phyloP scores from a whole-genome alignment of 306 rosid genomes.

The Inga leiocalycina region DNA sequence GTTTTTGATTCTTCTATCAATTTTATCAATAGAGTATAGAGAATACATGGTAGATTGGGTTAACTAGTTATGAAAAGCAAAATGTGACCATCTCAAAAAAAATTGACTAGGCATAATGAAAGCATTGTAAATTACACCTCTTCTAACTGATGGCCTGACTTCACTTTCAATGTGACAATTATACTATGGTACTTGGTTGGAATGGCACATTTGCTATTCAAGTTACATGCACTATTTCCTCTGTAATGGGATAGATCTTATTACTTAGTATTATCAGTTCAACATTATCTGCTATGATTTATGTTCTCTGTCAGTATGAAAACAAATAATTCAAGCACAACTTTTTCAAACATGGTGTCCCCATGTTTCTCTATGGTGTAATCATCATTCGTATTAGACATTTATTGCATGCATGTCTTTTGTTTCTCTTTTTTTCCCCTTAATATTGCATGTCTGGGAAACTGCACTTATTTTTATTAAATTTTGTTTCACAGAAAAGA shows the following conservation, averaged over 20 bases:
- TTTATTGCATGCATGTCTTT: neutral
- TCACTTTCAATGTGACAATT: neutral
- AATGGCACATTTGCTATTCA: neutral
- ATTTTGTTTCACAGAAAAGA: conserved; percentile 54
- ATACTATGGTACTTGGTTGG: neutral
- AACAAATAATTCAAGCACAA: conserved; percentile 7
- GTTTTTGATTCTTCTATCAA: neutral
- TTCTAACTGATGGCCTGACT: neutral
- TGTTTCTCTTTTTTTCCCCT: no score
- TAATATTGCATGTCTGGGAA: conserved; percentile 3
- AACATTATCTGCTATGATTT: neutral
- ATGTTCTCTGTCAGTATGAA: conserved; percentile 3
- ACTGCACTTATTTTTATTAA: neutral
- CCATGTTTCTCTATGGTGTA: conserved; percentile 11
- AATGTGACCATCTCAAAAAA: neutral
- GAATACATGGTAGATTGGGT: neutral
- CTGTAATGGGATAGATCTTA: neutral
- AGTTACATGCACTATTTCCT: neutral
- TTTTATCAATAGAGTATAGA: neutral
- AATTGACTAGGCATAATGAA: neutral
- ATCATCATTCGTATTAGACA: neutral
- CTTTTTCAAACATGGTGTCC: conserved; percentile 2
- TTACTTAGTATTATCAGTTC: neutral
- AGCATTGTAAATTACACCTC: neutral
- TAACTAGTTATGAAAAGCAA: neutral